These are phyloP conservation scores for Tuber calosporum DNA, from an alignment of 495 filamentous ascomycete species.

Conservation along the genomic window DNA sequence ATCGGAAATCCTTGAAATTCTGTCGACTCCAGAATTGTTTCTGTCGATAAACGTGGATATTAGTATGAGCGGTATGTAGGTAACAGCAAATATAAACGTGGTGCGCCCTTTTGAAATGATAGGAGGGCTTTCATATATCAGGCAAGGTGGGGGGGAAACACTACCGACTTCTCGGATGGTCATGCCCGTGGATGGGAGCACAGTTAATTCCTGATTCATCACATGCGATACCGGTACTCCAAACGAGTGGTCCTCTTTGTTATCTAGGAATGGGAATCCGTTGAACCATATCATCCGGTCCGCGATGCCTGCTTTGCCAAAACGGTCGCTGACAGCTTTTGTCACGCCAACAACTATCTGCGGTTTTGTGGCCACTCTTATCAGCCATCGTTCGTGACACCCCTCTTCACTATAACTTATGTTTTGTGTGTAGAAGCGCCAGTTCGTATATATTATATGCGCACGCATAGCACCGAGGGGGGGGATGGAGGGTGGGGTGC, in stretches of 20 bases:
- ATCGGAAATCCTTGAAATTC: slow-evolving; percentile 94
- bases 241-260: slow-evolving; percentile 96
- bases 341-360: slow-evolving; percentile 90
- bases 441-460: slow-evolving; percentile 5
- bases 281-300: slow-evolving; percentile 99
- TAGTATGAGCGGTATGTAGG: background rate
- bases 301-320: slow-evolving; percentile 84
- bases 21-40: slow-evolving; percentile 66
- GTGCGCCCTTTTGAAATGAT: slow-evolving; percentile 1
- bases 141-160: background rate
- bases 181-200: slow-evolving; percentile 68
- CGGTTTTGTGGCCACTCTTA: slow-evolving; percentile 1
- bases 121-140: background rate
- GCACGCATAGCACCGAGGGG: background rate
- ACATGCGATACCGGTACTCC: slow-evolving; percentile 88
- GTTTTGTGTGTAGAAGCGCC: background rate
- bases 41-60: slow-evolving; percentile 27
- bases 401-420: background rate
- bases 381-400: slow-evolving; percentile 38
- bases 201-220: slow-evolving; percentile 74
- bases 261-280: slow-evolving; percentile 94
- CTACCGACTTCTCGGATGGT: slow-evolving; percentile 58
- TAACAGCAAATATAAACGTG: background rate
- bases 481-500: background rate
- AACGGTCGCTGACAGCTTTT: slow-evolving; percentile 84